A percentile compares a stretch with the other conserved stretches of the same genome.
Conservation (phyloP, 129 eudicot genomes). For the Glebionis coronaria region DNA sequence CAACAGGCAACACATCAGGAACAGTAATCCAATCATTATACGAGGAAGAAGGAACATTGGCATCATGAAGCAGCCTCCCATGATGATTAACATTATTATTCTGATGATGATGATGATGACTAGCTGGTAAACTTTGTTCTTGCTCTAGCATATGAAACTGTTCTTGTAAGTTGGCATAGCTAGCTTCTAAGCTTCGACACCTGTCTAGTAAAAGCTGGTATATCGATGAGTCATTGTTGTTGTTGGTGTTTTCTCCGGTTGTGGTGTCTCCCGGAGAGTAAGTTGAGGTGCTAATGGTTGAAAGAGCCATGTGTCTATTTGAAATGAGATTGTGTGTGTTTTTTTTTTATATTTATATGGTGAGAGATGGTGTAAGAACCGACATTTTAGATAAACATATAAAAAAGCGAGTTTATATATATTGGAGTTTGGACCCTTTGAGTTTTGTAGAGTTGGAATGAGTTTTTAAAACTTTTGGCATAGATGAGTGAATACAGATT, state of each 20-base stretch:
- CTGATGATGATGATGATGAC: neutral
- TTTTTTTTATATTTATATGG: conserved; percentile 26
- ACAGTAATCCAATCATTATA: conserved; percentile 28
- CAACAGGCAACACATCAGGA: conserved; percentile 38
- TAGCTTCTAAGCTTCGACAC: conserved; percentile 60
- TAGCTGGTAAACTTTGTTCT: conserved; percentile 17
- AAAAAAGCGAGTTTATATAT: neutral
- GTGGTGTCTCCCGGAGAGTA: conserved; percentile 15
- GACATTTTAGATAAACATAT: conserved; percentile 24
- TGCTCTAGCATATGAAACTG: conserved; percentile 42
- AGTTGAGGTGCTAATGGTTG: conserved; percentile 21
- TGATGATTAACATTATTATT: too few relatives aligned
- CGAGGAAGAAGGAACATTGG: conserved; percentile 20
- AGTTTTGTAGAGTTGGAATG: neutral
- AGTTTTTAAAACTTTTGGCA: neutral
- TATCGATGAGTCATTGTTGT: conserved; percentile 27
- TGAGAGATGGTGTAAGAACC: conserved; percentile 28
- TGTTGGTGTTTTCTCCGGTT: conserved; percentile 22
- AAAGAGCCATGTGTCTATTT: conserved; percentile 22
- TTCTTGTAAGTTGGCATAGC: conserved; percentile 52
- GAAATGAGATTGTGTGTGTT: neutral
- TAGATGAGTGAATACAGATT: too few relatives aligned
- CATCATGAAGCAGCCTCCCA: conserved; percentile 10
- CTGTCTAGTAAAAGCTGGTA: conserved; percentile 45
- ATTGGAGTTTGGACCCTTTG: neutral